Conservation (phyloP, 129 eudicot species). For the Logfia minima region DNA sequence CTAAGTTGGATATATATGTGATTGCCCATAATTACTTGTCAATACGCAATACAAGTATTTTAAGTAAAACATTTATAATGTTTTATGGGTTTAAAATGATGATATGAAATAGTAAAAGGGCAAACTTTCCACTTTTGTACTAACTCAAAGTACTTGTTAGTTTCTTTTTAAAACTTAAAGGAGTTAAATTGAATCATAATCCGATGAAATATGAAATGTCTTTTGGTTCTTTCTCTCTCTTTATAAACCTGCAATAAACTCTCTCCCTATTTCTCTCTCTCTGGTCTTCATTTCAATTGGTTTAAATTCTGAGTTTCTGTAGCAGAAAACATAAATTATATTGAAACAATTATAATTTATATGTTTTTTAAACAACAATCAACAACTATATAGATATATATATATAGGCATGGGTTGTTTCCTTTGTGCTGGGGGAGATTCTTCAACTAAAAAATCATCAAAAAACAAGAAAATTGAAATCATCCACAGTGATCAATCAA, state of each 20-base stretch:
- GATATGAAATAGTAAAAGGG: neutral
- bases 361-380: slow-evolving; percentile 15
- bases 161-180: neutral
- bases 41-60: neutral
- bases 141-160: neutral
- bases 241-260: slow-evolving; percentile 38
- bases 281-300: slow-evolving; percentile 30
- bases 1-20: too few relatives aligned
- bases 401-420: slow-evolving; percentile 54
- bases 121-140: neutral
- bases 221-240: slow-evolving; percentile 32
- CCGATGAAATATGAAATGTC: neutral
- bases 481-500: slow-evolving; percentile 38
- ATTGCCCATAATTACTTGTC: neutral
- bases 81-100: neutral
- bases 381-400: slow-evolving; percentile 3
- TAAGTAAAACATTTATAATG: too few relatives aligned
- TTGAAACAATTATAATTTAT: neutral
- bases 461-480: slow-evolving; percentile 32
- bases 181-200: neutral
- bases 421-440: slow-evolving; percentile 54
- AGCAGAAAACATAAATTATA: slow-evolving; percentile 20
- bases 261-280: slow-evolving; percentile 24
- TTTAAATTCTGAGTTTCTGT: slow-evolving; percentile 23
- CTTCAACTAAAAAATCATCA: slow-evolving; percentile 38